Conservation (phyloP, 257 asterid genomes). For the Scutellaria barbata region DNA sequence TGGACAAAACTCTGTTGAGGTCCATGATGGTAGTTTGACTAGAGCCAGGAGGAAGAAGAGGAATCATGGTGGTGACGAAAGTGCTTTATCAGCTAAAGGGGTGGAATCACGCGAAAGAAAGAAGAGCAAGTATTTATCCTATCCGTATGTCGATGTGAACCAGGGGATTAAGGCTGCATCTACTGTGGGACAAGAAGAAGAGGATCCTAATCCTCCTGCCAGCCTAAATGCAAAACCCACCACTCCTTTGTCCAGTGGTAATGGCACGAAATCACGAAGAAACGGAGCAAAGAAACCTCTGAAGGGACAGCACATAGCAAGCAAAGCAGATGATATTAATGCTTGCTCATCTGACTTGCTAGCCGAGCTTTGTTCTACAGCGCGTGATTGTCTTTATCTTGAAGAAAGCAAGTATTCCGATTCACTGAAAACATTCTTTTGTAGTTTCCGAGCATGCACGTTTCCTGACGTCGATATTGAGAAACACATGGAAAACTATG, state of each 20-base stretch:
- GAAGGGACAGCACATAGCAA: conserved; percentile 26
- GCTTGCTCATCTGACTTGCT: conserved; percentile 60
- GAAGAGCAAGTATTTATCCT: conserved; percentile 86
- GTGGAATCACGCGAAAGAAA: conserved; percentile 62
- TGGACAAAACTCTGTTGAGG: conserved; percentile 16
- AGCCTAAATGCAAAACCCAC: conserved; percentile 30
- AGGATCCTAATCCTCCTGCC: conserved; percentile 37
- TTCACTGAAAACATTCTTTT: conserved; percentile 50
- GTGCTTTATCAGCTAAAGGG: conserved; percentile 41
- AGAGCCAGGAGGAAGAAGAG: conserved; percentile 34
- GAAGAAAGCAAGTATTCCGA: conserved; percentile 46
- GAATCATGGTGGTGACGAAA: conserved; percentile 34
- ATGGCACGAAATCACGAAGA: conserved; percentile 37
- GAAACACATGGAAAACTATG: conserved; percentile 10
- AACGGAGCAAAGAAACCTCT: conserved; percentile 40
- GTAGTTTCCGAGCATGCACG: conserved; percentile 57
- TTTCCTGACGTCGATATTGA: conserved; percentile 49
- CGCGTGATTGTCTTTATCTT: conserved; percentile 48
- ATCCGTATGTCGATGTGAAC: conserved; percentile 61
- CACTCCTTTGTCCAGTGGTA: conserved; percentile 17
- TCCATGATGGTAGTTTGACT: not conserved
- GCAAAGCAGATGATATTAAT: conserved; percentile 43
- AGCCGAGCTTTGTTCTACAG: conserved; percentile 52
- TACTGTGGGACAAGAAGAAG: conserved; percentile 42
- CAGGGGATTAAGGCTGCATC: conserved; percentile 34